Conservation (phyloP, 1,284 basidiomycete species). For the Phenoliferia sp. region DNA sequence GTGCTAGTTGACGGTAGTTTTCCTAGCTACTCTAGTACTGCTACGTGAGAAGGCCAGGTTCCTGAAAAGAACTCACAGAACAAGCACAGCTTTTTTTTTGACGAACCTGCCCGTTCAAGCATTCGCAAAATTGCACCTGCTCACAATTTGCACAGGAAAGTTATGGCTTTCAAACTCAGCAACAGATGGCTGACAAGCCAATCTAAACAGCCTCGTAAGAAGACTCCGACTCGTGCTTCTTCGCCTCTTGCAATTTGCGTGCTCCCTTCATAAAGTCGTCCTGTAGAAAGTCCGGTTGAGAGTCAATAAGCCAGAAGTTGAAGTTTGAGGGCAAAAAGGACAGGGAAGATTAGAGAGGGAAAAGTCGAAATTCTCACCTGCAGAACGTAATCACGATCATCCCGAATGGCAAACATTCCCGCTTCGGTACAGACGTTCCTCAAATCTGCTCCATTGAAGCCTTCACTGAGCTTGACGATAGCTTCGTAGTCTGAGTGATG, state of each 20-base stretch:
- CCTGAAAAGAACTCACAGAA: too few species aligned
- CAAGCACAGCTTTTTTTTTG: too few species aligned
- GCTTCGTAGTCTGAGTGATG: slow-evolving; percentile 67
- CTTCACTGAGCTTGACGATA: slow-evolving; percentile 91
- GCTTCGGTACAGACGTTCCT: slow-evolving; percentile 97
- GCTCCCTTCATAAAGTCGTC: slow-evolving; percentile 98
- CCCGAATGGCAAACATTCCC: slow-evolving; percentile 96
- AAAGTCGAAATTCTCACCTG: not conserved
- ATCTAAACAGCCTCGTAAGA: slow-evolving; percentile 10
- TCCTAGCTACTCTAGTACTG: too few species aligned
- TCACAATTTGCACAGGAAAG: not conserved
- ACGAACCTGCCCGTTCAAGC: too few species aligned
- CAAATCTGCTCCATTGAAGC: slow-evolving; percentile 92
- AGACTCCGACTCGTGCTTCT: slow-evolving; percentile 38
- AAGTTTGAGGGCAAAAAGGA: too few species aligned
- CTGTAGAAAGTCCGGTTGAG: too few species aligned
- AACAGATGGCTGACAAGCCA: not conserved
- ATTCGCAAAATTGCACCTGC: not conserved
- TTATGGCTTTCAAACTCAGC: not conserved
- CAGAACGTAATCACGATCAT: slow-evolving; percentile 5
- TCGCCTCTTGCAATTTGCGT: slow-evolving; percentile 69
- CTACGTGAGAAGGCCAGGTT: too few species aligned
- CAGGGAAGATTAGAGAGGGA: slow-evolving; percentile 38
- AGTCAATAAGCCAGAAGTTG: too few species aligned
- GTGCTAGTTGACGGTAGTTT: too few species aligned